Evolutionary conservation across 1,139 yeast genomes (phyloP).

Genomic region (Candida tropicalis): DNA sequence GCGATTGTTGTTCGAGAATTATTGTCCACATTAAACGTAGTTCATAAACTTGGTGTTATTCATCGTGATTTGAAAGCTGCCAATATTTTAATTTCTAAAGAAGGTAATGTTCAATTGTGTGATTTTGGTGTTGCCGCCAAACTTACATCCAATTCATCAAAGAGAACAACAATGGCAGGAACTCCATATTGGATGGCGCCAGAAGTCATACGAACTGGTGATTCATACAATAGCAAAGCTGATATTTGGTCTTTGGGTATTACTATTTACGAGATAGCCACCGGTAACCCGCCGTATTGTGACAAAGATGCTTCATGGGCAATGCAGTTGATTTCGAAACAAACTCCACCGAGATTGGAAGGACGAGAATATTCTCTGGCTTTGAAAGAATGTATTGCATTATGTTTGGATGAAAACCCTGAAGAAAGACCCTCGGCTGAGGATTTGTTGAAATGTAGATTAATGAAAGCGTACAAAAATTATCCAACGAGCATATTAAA

Average conservation of each 20-base stretch:
- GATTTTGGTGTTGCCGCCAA: constrained; percentile 99
- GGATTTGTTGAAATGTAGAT: constrained; percentile 72
- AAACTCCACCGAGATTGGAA: constrained; percentile 92
- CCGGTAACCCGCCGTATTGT: constrained; percentile 97
- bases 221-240: constrained; percentile 79
- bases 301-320: constrained; percentile 96
- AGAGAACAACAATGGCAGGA: constrained; percentile 95
- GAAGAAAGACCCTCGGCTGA: constrained; percentile 88
- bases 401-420: constrained; percentile 92
- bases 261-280: constrained; percentile 90
- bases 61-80: constrained; percentile 98
- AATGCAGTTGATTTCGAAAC: constrained; percentile 88
- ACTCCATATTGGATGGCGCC: constrained; percentile 99
- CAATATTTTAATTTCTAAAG: constrained; percentile 83
- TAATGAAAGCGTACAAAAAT: constrained; percentile 63
- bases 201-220: constrained; percentile 94
- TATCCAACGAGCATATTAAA: constrained; percentile 63
- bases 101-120: constrained; percentile 88
- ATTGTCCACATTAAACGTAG: constrained; percentile 73
- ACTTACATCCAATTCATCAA: constrained; percentile 71
- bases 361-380: constrained; percentile 79
- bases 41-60: constrained; percentile 88
- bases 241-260: constrained; percentile 96
- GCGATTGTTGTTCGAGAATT: constrained; percentile 83
- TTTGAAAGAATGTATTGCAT: constrained; percentile 85